Percentiles rank a stretch among this genome's conserved stretches.
phyloP scores from a whole-genome alignment of 2,329 filamentous ascomycete genomes.

The Talaromyces marneffei region DNA sequence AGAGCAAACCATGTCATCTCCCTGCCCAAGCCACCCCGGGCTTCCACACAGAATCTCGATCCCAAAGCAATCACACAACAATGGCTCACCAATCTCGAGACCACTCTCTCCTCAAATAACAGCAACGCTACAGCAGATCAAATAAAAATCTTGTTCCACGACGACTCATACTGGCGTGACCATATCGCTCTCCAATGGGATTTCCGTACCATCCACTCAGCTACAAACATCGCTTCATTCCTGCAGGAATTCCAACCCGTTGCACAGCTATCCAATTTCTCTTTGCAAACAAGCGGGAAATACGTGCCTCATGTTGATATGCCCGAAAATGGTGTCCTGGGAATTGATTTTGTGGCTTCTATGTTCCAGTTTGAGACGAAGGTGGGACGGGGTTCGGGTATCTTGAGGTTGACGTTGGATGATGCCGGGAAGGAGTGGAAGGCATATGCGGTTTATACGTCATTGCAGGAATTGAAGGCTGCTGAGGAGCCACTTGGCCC shows the following conservation, averaged over 20 bases:
- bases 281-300: slow-evolving; percentile 29
- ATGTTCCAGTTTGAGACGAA: slow-evolving; percentile 39
- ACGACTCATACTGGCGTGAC: slow-evolving; percentile 40
- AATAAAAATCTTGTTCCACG: slow-evolving; percentile 32
- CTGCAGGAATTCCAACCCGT: slow-evolving; percentile 24
- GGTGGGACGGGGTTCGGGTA: slow-evolving; percentile 31
- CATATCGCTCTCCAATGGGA: slow-evolving; percentile 38
- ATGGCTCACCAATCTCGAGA: slow-evolving; percentile 29
- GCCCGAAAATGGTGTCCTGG: slow-evolving; percentile 21
- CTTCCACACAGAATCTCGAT: slow-evolving; percentile 14
- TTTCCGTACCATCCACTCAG: slow-evolving; percentile 30
- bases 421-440: slow-evolving; percentile 25
- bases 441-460: slow-evolving; percentile 36
- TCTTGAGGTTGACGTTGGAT: slow-evolving; percentile 32
- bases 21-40: slow-evolving; percentile 24
- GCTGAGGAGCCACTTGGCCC: slow-evolving; percentile 30
- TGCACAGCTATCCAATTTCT: slow-evolving; percentile 26
- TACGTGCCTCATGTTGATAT: slow-evolving; percentile 26
- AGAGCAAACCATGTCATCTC: slow-evolving; percentile 24
- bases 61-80: slow-evolving; percentile 25
- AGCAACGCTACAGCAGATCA: slow-evolving; percentile 19
- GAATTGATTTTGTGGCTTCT: slow-evolving; percentile 22
- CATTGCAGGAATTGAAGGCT: slow-evolving; percentile 32
- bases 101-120: slow-evolving; percentile 18
- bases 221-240: slow-evolving; percentile 28